Conservation (phyloP, 345 rosid genomes). For the Nasturtium officinale region DNA sequence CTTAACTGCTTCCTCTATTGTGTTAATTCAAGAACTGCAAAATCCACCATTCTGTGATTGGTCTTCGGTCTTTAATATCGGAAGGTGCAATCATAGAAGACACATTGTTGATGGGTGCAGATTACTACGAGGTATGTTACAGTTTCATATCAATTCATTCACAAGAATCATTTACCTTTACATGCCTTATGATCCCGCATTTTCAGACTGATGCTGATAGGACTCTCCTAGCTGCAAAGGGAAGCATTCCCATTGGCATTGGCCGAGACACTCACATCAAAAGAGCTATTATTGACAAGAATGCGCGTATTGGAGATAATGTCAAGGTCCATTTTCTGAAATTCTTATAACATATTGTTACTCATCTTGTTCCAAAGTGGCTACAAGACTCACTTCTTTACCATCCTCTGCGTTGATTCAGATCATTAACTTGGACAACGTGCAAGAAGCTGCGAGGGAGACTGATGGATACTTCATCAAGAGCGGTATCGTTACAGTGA, state of each 20-base stretch:
- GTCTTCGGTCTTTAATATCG: slow-evolving; percentile 93
- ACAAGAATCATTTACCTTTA: neutral
- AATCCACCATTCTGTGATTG: slow-evolving; percentile 93
- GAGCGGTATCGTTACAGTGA: slow-evolving; percentile 93
- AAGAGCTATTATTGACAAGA: slow-evolving; percentile 95
- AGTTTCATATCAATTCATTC: neutral
- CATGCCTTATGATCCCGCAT: neutral
- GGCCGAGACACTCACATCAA: slow-evolving; percentile 85
- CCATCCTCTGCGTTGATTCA: slow-evolving; percentile 33
- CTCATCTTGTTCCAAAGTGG: neutral
- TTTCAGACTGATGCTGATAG: slow-evolving; percentile 87
- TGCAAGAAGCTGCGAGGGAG: slow-evolving; percentile 96
- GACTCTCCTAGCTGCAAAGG: slow-evolving; percentile 81
- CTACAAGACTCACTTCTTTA: neutral
- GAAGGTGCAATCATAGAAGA: slow-evolving; percentile 97
- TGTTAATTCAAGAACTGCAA: slow-evolving; percentile 70
- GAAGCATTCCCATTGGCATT: slow-evolving; percentile 87
- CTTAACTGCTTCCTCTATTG: neutral
- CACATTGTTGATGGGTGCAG: slow-evolving; percentile 92
- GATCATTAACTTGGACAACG: slow-evolving; percentile 80
- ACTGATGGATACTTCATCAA: slow-evolving; percentile 96
- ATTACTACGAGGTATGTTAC: slow-evolving; percentile 77
- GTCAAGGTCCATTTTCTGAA: slow-evolving; percentile 60
- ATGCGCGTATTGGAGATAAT: slow-evolving; percentile 84
- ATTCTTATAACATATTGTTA: neutral